Evolutionary conservation across 768 basidiomycete species (phyloP), one percentile per base, ranked within the genome.

Genomic region (Boletus sp.): DNA sequence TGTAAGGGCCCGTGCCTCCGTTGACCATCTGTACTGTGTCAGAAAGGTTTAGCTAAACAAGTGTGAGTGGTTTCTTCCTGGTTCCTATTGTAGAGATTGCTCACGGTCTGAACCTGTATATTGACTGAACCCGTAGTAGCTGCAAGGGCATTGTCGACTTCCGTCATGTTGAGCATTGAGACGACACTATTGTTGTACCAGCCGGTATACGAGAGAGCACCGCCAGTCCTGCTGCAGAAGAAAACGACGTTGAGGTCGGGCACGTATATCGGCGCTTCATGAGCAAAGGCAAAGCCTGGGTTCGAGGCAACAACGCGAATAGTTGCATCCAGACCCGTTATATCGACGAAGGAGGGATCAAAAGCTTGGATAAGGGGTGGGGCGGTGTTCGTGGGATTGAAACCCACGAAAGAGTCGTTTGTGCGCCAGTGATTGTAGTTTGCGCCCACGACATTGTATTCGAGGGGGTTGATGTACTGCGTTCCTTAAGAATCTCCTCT

Each of bases 241-340:
- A 84, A 86, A 2, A 92, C 76, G 59, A 86, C 83, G 63, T 90
- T 81, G n/a, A 84, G 85, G n/a, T 76, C 78, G 6, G 83, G 72
- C 33, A 82, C 73, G 69, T 84, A 90, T 2, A 91, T 76, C 0
- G 88, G 87, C 3, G 87, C 90, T 71, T 93, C 91, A 65, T 92
- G 90, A 17, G 89, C 89, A 59, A 90, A 84, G 3, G 85, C 85
- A 67, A 85, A 86, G 4, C 78, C 81, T 4, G 79, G 78, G 56
- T 84, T 82, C 8, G 80, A 78, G 0, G 83, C 83, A 47, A 93
- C 80, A 56, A 81, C 68, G 4, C 80, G 78, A 48, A 92, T 78
- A 0, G 79, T 79, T 7, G 89, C 83, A 28, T 74, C 71, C 5
- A 69, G 59, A 1, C 89, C 90, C 1, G 90, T 78, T 54, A 90